These are phyloP conservation scores for Linum trigynum DNA, from an alignment of 345 rosid species.

Conservation along the genomic window DNA sequence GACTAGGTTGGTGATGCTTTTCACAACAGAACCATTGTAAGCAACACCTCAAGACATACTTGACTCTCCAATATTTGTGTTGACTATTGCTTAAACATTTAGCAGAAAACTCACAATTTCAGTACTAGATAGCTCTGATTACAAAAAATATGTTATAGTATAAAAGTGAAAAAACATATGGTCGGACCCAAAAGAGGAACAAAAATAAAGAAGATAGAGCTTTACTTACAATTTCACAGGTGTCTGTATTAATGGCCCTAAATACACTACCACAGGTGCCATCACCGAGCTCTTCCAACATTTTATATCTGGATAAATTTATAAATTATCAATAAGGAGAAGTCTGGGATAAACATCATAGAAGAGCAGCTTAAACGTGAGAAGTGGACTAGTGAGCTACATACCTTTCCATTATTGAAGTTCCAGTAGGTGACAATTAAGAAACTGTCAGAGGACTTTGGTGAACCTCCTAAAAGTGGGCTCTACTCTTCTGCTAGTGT, in stretches of 20 bases:
- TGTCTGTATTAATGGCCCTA: conserved; percentile 66
- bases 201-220: not conserved
- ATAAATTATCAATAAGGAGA: not conserved
- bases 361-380: not conserved
- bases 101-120: too few relatives aligned
- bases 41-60: too few relatives aligned
- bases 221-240: conserved; percentile 60
- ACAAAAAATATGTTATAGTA: not conserved
- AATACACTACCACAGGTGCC: conserved; percentile 94
- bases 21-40: too few relatives aligned
- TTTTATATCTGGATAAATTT: conserved; percentile 46
- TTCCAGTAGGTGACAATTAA: conserved; percentile 29
- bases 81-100: too few relatives aligned
- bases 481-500: conserved; percentile 39
- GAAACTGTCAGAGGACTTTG: conserved; percentile 52
- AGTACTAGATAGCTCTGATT: too few relatives aligned
- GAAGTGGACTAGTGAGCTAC: conserved; percentile 15
- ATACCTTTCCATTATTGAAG: conserved; percentile 67
- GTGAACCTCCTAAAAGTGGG: conserved; percentile 42
- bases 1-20: too few relatives aligned
- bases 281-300: conserved; percentile 86
- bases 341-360: not conserved
- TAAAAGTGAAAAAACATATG: too few relatives aligned
- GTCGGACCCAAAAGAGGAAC: not conserved
- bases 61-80: too few relatives aligned